These are phyloP conservation scores for Suillus subluteus DNA, from an alignment of 768 basidiomycete species.

Conservation along the genomic window DNA sequence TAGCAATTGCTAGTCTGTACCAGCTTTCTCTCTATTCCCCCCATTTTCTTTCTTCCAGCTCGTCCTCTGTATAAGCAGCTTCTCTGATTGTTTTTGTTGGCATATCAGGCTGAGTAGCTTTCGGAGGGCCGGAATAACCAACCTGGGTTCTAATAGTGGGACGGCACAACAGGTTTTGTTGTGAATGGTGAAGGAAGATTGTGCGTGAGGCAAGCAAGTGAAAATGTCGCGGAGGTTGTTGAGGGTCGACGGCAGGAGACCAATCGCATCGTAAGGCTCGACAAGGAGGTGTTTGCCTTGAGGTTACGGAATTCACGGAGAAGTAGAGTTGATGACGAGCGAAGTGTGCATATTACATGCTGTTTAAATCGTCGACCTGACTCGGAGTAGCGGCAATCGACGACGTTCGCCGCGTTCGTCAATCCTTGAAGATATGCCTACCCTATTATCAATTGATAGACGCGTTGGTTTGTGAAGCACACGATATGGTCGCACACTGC, in stretches of 20 bases:
- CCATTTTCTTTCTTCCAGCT: neutral
- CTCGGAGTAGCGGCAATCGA: neutral
- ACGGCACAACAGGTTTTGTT: constrained; percentile 82
- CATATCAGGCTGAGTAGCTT: constrained; percentile 1
- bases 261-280: constrained; percentile 73
- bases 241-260: constrained; percentile 69
- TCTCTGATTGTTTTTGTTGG: neutral
- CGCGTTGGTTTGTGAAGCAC: neutral
- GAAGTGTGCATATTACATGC: neutral
- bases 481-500: neutral
- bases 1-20: neutral
- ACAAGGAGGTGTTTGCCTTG: constrained; percentile 66
- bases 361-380: no score
- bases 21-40: neutral
- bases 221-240: constrained; percentile 53
- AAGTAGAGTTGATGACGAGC: neutral
- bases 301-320: neutral
- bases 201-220: constrained; percentile 79
- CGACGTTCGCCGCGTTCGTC: neutral
- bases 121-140: constrained; percentile 52
- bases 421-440: neutral
- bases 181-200: constrained; percentile 37
- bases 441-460: neutral
- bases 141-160: constrained; percentile 71
- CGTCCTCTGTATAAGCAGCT: neutral